Conservation (phyloP, 2,329 filamentous ascomycete genomes). For the Trichoderma guizhouense region DNA sequence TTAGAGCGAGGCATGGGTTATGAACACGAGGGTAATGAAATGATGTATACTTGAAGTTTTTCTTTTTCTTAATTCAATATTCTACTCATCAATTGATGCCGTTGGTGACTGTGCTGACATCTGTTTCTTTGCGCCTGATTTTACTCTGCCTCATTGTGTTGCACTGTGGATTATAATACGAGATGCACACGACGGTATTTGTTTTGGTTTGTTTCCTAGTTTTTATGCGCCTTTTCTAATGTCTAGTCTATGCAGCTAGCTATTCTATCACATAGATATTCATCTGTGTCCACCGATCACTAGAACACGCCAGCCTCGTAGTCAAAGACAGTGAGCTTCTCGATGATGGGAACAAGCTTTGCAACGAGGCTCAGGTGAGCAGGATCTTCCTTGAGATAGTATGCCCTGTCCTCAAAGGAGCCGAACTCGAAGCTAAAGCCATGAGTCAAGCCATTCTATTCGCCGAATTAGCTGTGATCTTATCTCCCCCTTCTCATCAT, state of each 20-base stretch:
- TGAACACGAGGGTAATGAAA: background rate
- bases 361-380: background rate
- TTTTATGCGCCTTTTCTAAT: background rate
- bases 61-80: background rate
- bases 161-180: background rate
- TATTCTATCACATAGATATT: background rate
- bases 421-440: constrained; percentile 4
- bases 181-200: background rate
- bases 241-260: too few species aligned
- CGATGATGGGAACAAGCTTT: background rate
- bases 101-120: background rate
- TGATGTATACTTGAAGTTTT: background rate
- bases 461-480: background rate
- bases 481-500: background rate
- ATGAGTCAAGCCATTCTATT: background rate
- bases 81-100: background rate
- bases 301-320: background rate
- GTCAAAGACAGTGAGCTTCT: background rate
- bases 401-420: background rate
- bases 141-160: background rate
- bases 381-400: constrained; percentile 1
- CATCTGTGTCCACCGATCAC: background rate
- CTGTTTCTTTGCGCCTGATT: background rate
- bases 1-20: background rate
- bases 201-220: background rate